These are phyloP conservation scores for Penicillium psychrosexuale DNA, from an alignment of 2,329 filamentous ascomycete species.

Conservation along the genomic window DNA sequence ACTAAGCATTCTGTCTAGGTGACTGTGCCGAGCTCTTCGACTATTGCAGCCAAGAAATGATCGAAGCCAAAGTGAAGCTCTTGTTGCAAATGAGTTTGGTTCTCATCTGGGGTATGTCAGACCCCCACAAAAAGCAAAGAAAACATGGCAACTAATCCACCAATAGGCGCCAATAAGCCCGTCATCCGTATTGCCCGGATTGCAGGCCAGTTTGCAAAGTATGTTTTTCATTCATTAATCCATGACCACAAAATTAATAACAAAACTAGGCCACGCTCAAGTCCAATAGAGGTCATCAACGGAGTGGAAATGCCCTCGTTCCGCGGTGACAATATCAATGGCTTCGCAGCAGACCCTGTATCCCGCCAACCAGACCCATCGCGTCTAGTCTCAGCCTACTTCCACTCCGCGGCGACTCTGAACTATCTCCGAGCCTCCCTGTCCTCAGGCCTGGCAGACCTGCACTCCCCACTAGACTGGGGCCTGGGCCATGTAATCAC, in stretches of 20 bases:
- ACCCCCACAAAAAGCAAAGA: slow-evolving; percentile 19
- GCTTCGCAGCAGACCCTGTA: slow-evolving; percentile 63
- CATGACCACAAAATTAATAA: background rate
- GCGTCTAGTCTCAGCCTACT: slow-evolving; percentile 85
- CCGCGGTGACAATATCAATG: slow-evolving; percentile 93
- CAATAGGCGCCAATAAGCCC: slow-evolving; percentile 59
- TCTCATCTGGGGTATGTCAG: slow-evolving; percentile 73
- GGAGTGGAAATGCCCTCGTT: slow-evolving; percentile 84
- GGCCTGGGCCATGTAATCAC: slow-evolving; percentile 87
- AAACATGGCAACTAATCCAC: background rate
- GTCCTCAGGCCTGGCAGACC: slow-evolving; percentile 83
- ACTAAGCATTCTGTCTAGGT: slow-evolving; percentile 25
- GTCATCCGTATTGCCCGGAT: slow-evolving; percentile 94
- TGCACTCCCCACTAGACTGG: slow-evolving; percentile 94
- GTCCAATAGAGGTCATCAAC: slow-evolving; percentile 76
- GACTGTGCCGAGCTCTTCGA: slow-evolving; percentile 97
- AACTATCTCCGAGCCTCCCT: slow-evolving; percentile 88
- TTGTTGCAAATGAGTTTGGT: slow-evolving; percentile 96
- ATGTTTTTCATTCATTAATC: background rate
- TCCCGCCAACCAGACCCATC: slow-evolving; percentile 77
- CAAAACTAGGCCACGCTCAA: slow-evolving; percentile 65
- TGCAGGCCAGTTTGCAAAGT: slow-evolving; percentile 95
- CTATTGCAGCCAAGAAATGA: slow-evolving; percentile 85
- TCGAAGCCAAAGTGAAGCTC: slow-evolving; percentile 95
- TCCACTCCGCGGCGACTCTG: slow-evolving; percentile 88